Evolutionary conservation across 306 rosid species (phyloP).

Genomic region (Pyrus communis): DNA sequence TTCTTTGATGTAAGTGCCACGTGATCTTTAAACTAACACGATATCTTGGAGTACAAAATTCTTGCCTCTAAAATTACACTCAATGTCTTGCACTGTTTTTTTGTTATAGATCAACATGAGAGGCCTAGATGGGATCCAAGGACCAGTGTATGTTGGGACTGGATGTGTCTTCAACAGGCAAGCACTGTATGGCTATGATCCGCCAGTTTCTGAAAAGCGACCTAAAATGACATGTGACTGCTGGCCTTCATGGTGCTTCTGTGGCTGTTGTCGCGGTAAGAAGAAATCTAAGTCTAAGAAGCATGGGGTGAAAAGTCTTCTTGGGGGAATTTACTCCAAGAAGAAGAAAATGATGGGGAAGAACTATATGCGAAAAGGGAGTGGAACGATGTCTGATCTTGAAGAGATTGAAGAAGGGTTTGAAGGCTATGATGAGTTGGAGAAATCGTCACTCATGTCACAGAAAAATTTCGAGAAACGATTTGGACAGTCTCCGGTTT

Average conservation of each 20-base stretch:
- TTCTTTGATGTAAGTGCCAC: conserved; percentile 70
- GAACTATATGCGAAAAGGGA: conserved; percentile 39
- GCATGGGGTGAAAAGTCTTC: conserved; percentile 50
- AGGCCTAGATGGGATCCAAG: conserved; percentile 97
- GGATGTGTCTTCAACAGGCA: conserved; percentile 91
- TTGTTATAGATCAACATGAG: conserved; percentile 75
- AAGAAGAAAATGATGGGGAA: conserved; percentile 87
- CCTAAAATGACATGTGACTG: conserved; percentile 79
- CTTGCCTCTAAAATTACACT: background rate
- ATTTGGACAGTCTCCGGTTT: conserved; percentile 82
- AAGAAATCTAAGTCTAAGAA: conserved; percentile 83
- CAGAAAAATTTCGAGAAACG: conserved; percentile 63
- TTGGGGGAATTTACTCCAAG: conserved; percentile 53
- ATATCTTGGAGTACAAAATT: background rate
- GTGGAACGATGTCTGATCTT: conserved; percentile 49
- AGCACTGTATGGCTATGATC: conserved; percentile 84
- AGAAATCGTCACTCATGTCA: conserved; percentile 66
- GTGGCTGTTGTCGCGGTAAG: conserved; percentile 52
- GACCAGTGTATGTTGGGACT: conserved; percentile 87
- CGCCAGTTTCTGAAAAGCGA: conserved; percentile 55
- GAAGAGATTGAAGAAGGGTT: conserved; percentile 71
- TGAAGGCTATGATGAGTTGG: conserved; percentile 70
- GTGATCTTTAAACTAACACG: background rate
- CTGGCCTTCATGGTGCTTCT: conserved; percentile 64
- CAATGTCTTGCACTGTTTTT: conserved; percentile 18